Base-by-base conservation (phyloP, 2,329 filamentous ascomycete species). In the Neopestalotiopsis clavispora region DNA sequence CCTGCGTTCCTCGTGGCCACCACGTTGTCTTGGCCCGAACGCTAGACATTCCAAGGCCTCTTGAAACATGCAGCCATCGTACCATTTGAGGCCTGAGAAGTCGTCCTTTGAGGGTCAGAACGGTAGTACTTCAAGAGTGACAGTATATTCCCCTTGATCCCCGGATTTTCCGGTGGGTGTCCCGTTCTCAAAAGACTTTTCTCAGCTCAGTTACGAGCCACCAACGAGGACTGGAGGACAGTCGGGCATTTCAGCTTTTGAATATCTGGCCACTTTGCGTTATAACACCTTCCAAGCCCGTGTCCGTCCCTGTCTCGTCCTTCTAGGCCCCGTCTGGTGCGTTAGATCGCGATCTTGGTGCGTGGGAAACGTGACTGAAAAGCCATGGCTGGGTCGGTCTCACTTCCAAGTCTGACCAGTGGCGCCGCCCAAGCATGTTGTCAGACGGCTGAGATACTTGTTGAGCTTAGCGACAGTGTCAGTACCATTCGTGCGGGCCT, bases 1-100 rank as follows among this genome's bases (percentile, higher is more conserved):
- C 32, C 59, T 28, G 62, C 20, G 10, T 23, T 32, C 62, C 38
- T 65, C 62, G 62, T 65, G 62, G 62, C 62, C 34, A 6, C 62
- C 62, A 65, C 62, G 23, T 45, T 56, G 38, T 56, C 38, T 65
- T 30, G 34, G 62, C 40, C n/a, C 30, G 12, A 52, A 30, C 62
- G 40, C 45, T 65, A 65, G 62, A 17, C 10, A 63, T 63, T 40
- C 17, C 60, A 17, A 5, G 32, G 60, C 60, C 23, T 56, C 62
- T 20, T 49, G 38, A 65, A 65, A 65, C 40, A 30, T 65, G 32
- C 40, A n/a, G 20, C 23, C 45, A 65, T 65, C 62, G 62, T 45
- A 65, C 62, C 62, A 65, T 34, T 38, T 23, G 20, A 20, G 14
- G 62, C 40, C 20, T 40, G 38, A 17, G 62, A 65, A 28, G 38